Evolutionary conservation across 1,284 basidiomycete species (phyloP).

Genomic region (Ustilago trichophora): DNA sequence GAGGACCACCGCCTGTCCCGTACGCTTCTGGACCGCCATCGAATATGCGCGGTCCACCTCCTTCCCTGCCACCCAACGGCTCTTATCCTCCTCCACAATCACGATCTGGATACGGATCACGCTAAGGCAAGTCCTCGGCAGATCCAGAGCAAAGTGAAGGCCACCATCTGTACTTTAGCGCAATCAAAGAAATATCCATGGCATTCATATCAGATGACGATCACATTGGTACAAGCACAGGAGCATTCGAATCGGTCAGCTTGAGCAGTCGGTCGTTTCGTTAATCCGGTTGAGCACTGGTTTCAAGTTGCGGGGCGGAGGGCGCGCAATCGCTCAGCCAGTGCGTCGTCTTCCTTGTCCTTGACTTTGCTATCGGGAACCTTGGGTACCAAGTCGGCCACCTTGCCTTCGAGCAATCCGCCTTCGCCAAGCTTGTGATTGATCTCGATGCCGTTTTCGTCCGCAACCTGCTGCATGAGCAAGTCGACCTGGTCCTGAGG

Average conservation of each 20-base stretch:
- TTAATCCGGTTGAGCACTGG: neutral
- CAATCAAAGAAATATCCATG: constrained; percentile 6
- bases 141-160: too few relatives aligned
- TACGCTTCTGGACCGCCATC: constrained; percentile 28
- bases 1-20: constrained; percentile 14
- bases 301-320: constrained; percentile 58
- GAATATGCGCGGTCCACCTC: constrained; percentile 32
- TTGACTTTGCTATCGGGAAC: constrained; percentile 31
- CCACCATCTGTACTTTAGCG: constrained; percentile 19
- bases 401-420: constrained; percentile 73
- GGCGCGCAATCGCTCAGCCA: constrained; percentile 74
- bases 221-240: neutral
- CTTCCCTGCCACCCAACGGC: constrained; percentile 10
- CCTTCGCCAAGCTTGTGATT: constrained; percentile 85
- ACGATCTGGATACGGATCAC: constrained; percentile 23
- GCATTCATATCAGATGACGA: constrained; percentile 3
- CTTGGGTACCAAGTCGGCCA: constrained; percentile 57
- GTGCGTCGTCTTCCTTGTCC: constrained; percentile 72
- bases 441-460: constrained; percentile 95
- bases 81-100: constrained; percentile 19
- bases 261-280: neutral
- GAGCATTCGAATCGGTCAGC: neutral
- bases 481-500: constrained; percentile 97
- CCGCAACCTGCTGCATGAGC: constrained; percentile 91
- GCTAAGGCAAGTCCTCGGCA: constrained; percentile 4